Base-by-base conservation (phyloP, 352 stramenopile species). In the Phytophthora pinifolia region DNA sequence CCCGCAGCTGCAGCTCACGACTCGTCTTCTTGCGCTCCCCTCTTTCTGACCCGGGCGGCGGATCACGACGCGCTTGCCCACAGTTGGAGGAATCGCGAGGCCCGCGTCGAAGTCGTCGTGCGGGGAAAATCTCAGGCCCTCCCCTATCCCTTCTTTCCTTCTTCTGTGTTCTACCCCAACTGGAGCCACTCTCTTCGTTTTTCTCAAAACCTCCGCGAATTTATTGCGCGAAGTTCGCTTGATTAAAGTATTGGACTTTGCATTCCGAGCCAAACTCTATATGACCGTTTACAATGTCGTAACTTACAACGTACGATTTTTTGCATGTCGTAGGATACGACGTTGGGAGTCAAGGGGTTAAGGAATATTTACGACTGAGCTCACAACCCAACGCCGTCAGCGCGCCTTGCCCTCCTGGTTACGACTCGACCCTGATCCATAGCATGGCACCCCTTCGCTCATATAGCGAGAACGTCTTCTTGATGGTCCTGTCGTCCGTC, bases 1-100 rank as follows among this genome's bases (percentile, higher is more conserved):
- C 20, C 20, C 20, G 20, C 20, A 25, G 20, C 20, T 25, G 20
- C 20, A 25, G 20, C 20, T 25, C 20, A 25, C 20, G 20, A 25
- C 20, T 25, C 20, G 20, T 25, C 20, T 25, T 25, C 20, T 25
- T 25, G 20, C 20, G 20, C 20, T 25, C 3, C 20, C 20, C 20
- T 25, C 20, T 25, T 25, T 7, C 31, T 31, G 29, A 0, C 34
- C 29, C 0, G 56, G 39, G 3, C 56, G 47, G 3, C 56, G 47
- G 2, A 64, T 4, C 20, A 64, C 56, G n/a, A 64, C 42, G 9
- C 47, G 56, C 42, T 64, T 64, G 0, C 56, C 39, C 33, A 64
- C 43, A 18, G 42, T 53, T 3, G 20, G n/a, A 31, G 56, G 42
- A 18, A 64, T 64, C 14, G 4, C 10, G 8, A 42, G 12, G 14